Percentiles rank a stretch among this genome's conserved stretches.
Evolutionary conservation across 345 rosid genomes (phyloP).

Genomic region (Lepidium sativum): DNA sequence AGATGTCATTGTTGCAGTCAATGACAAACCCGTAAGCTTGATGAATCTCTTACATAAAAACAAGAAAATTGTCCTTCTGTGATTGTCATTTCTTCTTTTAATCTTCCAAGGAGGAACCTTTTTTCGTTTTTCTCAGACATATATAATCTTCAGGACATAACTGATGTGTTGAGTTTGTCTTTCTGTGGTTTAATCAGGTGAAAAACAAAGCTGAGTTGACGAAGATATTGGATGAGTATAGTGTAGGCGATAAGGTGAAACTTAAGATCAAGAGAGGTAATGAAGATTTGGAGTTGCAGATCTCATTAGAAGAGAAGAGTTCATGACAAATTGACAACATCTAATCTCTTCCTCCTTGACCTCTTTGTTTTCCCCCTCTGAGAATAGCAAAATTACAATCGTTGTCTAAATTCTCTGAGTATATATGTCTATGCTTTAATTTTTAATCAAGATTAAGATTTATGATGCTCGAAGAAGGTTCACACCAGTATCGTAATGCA

Average conservation of each 20-base stretch:
- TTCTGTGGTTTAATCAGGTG: constrained; percentile 39
- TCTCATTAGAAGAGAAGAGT: constrained; percentile 58
- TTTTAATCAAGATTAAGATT: too few relatives aligned
- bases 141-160: too few relatives aligned
- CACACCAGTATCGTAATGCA: too few relatives aligned
- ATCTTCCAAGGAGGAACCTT: neutral
- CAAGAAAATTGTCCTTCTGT: neutral
- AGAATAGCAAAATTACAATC: neutral
- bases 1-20: constrained; percentile 69
- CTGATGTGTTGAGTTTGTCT: neutral
- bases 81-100: neutral
- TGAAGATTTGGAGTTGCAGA: constrained; percentile 52
- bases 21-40: constrained; percentile 54
- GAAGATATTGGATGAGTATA: constrained; percentile 75
- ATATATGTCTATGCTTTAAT: too few relatives aligned
- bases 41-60: neutral
- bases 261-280: constrained; percentile 65
- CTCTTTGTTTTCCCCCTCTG: neutral
- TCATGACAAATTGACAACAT: constrained; percentile 23
- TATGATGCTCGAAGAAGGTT: too few relatives aligned
- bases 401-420: neutral
- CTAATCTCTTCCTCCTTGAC: neutral
- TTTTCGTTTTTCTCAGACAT: too few relatives aligned
- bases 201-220: constrained; percentile 71
- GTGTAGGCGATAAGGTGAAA: constrained; percentile 56